Percentiles rank a stretch among this genome's conserved stretches.
Conservation (phyloP, 768 basidiomycete species). For the Hirschioporus abietinus region DNA sequence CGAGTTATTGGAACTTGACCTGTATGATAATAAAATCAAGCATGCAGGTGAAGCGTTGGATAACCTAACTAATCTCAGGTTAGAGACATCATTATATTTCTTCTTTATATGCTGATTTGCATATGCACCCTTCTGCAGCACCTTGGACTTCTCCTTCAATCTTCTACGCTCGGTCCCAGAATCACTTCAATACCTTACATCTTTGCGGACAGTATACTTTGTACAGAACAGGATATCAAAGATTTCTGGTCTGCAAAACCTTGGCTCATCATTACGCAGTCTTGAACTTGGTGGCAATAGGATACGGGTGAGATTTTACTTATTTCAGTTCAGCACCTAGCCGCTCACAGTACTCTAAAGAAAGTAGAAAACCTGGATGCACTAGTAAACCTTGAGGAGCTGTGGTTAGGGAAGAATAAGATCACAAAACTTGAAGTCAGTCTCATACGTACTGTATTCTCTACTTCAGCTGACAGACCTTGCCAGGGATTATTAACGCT, state of each 20-base stretch:
- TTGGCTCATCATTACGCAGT: slow-evolving; percentile 58
- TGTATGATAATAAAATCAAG: slow-evolving; percentile 96
- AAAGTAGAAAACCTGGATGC: slow-evolving; percentile 82
- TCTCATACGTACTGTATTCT: neutral
- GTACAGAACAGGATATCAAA: slow-evolving; percentile 92
- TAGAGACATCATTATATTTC: slow-evolving; percentile 22
- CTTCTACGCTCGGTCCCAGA: slow-evolving; percentile 70
- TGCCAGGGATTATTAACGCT: slow-evolving; percentile 64
- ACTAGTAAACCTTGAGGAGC: slow-evolving; percentile 78
- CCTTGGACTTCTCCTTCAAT: slow-evolving; percentile 94
- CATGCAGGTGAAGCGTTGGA: slow-evolving; percentile 60
- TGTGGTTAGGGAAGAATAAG: slow-evolving; percentile 99
- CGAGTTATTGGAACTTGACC: slow-evolving; percentile 81
- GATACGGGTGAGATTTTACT: slow-evolving; percentile 59
- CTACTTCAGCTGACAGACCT: neutral
- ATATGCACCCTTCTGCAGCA: slow-evolving; percentile 34
- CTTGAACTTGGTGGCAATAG: slow-evolving; percentile 93
- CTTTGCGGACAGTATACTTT: slow-evolving; percentile 80
- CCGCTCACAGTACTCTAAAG: slow-evolving; percentile 32
- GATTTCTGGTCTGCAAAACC: slow-evolving; percentile 60
- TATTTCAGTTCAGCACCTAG: neutral
- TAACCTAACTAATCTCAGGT: slow-evolving; percentile 39
- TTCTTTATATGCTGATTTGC: neutral
- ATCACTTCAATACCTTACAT: slow-evolving; percentile 47
- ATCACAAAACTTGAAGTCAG: slow-evolving; percentile 78